Conservation (phyloP, 2,329 filamentous ascomycete genomes). For the Ceratocystis lukuohia region DNA sequence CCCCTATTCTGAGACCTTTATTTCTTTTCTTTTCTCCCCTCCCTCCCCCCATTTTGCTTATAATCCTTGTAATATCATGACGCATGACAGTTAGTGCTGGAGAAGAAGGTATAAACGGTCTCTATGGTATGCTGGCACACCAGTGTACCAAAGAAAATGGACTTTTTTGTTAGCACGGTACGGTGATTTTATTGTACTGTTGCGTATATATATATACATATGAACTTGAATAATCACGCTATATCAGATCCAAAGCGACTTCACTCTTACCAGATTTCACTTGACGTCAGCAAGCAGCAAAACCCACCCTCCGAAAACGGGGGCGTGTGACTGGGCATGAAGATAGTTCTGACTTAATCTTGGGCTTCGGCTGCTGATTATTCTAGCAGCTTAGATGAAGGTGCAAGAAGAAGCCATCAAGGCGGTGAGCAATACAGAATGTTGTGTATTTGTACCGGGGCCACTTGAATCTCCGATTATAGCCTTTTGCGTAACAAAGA, state of each 20-base stretch:
- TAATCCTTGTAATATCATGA: constrained; percentile 13
- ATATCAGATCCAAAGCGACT: neutral
- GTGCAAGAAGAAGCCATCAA: too few species aligned
- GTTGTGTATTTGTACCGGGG: too few species aligned
- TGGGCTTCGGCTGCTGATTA: too few species aligned
- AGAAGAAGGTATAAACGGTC: neutral
- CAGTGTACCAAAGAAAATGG: neutral
- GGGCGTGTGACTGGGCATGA: neutral
- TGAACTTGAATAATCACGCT: neutral
- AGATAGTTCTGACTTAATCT: too few species aligned
- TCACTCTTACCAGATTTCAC: too few species aligned
- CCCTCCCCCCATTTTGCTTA: neutral
- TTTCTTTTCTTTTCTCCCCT: constrained; percentile 1
- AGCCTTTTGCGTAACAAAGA: too few species aligned
- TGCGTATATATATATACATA: constrained; percentile 1
- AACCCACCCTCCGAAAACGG: neutral
- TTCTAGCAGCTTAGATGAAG: too few species aligned
- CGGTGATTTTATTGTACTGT: neutral
- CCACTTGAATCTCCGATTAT: too few species aligned
- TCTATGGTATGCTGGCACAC: neutral
- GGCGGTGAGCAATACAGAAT: too few species aligned
- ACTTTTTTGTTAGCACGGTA: neutral
- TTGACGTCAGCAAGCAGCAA: neutral
- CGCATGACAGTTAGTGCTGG: neutral
- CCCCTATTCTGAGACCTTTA: neutral